Percentiles rank a stretch among this genome's conserved stretches.
Evolutionary conservation across 768 basidiomycete genomes (phyloP).

Genomic region (Hericium rajendrae): DNA sequence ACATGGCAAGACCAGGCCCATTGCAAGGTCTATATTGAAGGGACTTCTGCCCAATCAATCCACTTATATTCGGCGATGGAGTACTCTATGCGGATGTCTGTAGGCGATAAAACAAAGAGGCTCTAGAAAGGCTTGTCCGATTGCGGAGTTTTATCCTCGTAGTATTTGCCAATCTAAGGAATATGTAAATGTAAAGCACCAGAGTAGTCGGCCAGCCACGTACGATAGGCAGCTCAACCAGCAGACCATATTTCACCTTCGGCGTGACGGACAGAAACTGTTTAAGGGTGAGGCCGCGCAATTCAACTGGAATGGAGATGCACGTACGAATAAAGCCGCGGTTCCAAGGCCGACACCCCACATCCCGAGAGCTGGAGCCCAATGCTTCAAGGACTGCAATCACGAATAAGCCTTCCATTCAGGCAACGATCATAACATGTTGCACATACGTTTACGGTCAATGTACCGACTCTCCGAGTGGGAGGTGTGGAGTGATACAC

Average conservation of each 20-base stretch:
- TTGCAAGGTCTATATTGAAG: too few species aligned
- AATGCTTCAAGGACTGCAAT: slow-evolving; percentile 29
- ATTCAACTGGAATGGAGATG: not conserved
- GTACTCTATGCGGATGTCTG: slow-evolving; percentile 4
- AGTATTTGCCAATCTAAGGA: slow-evolving; percentile 57
- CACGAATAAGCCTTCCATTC: not conserved
- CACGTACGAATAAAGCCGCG: slow-evolving; percentile 56
- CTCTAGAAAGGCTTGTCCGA: slow-evolving; percentile 76
- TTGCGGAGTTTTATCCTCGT: slow-evolving; percentile 69
- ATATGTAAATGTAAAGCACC: not conserved
- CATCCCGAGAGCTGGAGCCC: slow-evolving; percentile 50
- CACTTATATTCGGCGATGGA: slow-evolving; percentile 3
- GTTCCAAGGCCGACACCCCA: slow-evolving; percentile 69
- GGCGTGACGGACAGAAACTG: slow-evolving; percentile 78
- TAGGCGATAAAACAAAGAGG: not conserved
- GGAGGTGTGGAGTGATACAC: slow-evolving; percentile 22
- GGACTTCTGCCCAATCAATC: not conserved
- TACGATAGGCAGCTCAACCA: slow-evolving; percentile 69
- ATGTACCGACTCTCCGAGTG: slow-evolving; percentile 10
- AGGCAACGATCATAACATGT: not conserved
- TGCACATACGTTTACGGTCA: slow-evolving; percentile 15
- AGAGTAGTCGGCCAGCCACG: slow-evolving; percentile 19
- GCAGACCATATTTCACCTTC: slow-evolving; percentile 66
- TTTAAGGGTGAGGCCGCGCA: not conserved
- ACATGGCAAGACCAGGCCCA: too few species aligned